Evolutionary conservation across 164 flowering plant genomes (phyloP).

Genomic region (Liquidambar formosana): DNA sequence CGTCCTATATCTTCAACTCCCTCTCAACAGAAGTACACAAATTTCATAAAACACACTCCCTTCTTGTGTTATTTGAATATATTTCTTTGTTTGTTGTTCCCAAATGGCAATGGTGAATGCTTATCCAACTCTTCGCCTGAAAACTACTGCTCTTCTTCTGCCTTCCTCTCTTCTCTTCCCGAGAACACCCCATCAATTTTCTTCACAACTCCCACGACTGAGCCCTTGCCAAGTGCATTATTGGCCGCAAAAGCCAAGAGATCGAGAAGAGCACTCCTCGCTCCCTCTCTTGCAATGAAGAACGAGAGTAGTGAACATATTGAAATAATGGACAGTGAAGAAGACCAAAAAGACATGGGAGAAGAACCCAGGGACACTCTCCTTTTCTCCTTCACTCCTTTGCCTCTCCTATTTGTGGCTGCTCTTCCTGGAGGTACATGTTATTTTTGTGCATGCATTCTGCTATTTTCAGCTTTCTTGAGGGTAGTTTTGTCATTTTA

Average conservation of each 20-base stretch:
- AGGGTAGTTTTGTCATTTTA: no score
- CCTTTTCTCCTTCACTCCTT: constrained; percentile 56
- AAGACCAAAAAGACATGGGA: constrained; percentile 8
- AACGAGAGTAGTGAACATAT: constrained; percentile 3
- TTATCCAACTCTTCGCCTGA: constrained; percentile 6
- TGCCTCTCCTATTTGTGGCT: constrained; percentile 55
- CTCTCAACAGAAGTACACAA: background rate
- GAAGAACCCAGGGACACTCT: constrained; percentile 37
- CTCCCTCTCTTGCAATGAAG: constrained; percentile 13
- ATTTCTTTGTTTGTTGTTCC: background rate
- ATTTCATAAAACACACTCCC: background rate
- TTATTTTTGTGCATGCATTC: no score
- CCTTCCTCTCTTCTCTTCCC: constrained; percentile 7
- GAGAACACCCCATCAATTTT: background rate
- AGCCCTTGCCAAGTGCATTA: background rate
- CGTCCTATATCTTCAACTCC: no score
- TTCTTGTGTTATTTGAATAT: background rate
- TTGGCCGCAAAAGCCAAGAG: background rate
- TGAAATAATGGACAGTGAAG: constrained; percentile 12
- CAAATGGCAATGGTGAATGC: constrained; percentile 16
- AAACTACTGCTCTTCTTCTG: constrained; percentile 2
- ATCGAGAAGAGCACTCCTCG: background rate
- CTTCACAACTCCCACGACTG: background rate
- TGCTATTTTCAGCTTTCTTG: background rate
- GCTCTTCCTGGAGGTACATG: constrained; percentile 84